Percentiles rank a stretch among this genome's conserved stretches.
These are phyloP conservation scores for Artemisia annua DNA, from an alignment of 129 eudicot species.

Conservation along the genomic window DNA sequence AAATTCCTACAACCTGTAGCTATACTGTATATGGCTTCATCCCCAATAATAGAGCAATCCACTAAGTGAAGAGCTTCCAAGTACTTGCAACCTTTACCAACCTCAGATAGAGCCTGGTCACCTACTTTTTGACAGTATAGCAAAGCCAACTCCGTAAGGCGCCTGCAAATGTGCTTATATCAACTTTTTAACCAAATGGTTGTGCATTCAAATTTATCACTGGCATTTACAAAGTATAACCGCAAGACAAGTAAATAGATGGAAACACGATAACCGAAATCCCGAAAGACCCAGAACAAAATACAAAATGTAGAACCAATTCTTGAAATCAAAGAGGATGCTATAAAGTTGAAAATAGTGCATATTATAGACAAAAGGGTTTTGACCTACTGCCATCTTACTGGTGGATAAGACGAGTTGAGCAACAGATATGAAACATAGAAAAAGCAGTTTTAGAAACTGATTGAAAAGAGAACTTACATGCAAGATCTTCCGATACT, in stretches of 20 bases:
- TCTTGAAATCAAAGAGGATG: no score
- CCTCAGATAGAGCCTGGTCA: slow-evolving; percentile 65
- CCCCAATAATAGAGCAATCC: slow-evolving; percentile 81
- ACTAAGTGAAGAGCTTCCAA: slow-evolving; percentile 88
- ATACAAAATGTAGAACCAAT: no score
- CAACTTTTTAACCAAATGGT: neutral
- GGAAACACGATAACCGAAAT: no score
- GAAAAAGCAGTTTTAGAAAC: neutral
- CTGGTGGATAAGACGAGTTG: slow-evolving; percentile 8
- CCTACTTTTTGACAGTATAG: slow-evolving; percentile 83
- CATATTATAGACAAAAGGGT: no score
- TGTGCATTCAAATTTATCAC: neutral
- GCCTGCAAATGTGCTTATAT: slow-evolving; percentile 50
- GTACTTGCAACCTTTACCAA: slow-evolving; percentile 89
- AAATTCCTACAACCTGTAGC: slow-evolving; percentile 73
- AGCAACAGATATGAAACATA: slow-evolving; percentile 7
- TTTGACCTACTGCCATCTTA: slow-evolving; percentile 19
- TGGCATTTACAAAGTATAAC: no score
- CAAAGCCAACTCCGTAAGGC: slow-evolving; percentile 76
- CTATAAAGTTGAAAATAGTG: no score
- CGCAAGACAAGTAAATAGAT: neutral
- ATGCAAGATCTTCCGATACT: slow-evolving; percentile 76
- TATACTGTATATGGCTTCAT: slow-evolving; percentile 79
- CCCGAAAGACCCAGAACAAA: no score
- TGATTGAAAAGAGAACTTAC: slow-evolving; percentile 40